Base-by-base conservation (phyloP, 306 rosid species). In the Pterocarpus macrocarpus region DNA sequence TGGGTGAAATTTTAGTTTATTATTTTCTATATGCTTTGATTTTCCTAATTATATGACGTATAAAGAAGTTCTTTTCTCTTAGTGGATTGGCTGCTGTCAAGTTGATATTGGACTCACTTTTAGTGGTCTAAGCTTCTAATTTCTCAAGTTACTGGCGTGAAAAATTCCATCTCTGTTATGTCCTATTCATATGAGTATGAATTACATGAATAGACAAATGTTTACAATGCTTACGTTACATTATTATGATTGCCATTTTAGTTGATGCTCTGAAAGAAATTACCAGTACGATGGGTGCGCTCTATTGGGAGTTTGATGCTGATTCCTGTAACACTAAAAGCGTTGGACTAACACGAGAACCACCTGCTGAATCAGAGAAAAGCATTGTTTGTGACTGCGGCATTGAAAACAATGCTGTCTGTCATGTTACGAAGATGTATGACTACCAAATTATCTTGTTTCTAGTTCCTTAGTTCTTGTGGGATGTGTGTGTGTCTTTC, bases 361-460 rank as follows among this genome's bases (percentile, higher is more conserved):
- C 81, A 44, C 89, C 90, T 0, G 38, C 33, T 47, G 81, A 58
- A 81, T 39, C 95, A 44, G 68, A 81, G 8, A 49, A 67, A 17
- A 82, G 16, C 35, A 76, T 93, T 62, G 49, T 0, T 57, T 93
- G 96, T 79, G 88, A 91, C 38, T 91, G 92, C 86, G 11, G 11
- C 50, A 15, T 62, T 32, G 89, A 85, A 72, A 86, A 81, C 62
- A 61, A 11, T 35, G 78, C 82, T 36, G 76, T 59, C 85, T 91
- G 97, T 78, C 97, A 93, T 64, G 90, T 89, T 32, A 69, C 82
- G 71, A 87, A 6, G 43, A 86, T 93, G 94, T 92, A 90, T n/a
- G 61, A 43, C 75, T 81, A 59, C 78, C 69, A 80, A 76, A 47
- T 73, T 85, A 79, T 76, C 32, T 84, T 68, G 35, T 70, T 45